Base-by-base conservation (phyloP, 2,329 filamentous ascomycete genomes). In the Bipolaris oryzae region DNA sequence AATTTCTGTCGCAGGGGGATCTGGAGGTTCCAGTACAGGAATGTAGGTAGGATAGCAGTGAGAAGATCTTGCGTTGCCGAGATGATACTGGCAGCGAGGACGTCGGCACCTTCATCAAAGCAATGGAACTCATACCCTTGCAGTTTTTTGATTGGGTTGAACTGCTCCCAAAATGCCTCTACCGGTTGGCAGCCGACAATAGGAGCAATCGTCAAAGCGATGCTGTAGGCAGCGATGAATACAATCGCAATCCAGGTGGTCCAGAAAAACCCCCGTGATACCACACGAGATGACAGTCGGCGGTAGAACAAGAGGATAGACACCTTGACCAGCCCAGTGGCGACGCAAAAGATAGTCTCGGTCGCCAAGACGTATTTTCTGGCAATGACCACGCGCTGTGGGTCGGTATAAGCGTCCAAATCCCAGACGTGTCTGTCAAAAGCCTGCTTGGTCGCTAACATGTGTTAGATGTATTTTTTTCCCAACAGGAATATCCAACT, bases 301-400 rank as follows among this genome's bases (percentile, higher is more conserved):
- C 70, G 67, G 34, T 71, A 74, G 53, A 73, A 74, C 2, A 71
- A 60, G 3, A 75, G 62, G 15, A 75, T 74, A 7, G 71, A 74
- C 11, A 75, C 63, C 41, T 75, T 75, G 47, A 74, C 65, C 1
- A 74, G 48, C 0, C 72, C 71, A 1, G 70, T 64, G 3, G 61
- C 63, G 3, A 60, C n/a, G 43, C 69, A 69, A 48, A 74, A 75
- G 11, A 65, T 48, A 25, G 59, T 58, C 39, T 73, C 61, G 6
- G 69, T 63, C 5, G 62, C 61, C n/a, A 75, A 45, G 3, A 72
- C 52, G n/a, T 64, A 67, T 57, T 74, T 71, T 7, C 70, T 68
- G 13, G 69, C 53, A 3, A 18, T 50, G 5, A 70, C 58, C 7
- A 61, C 55, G 3, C 44, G 52, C 1, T 60, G 42, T 3, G 65